Evolutionary conservation across 345 rosid genomes (phyloP).

Genomic region (Euclidium syriacum): DNA sequence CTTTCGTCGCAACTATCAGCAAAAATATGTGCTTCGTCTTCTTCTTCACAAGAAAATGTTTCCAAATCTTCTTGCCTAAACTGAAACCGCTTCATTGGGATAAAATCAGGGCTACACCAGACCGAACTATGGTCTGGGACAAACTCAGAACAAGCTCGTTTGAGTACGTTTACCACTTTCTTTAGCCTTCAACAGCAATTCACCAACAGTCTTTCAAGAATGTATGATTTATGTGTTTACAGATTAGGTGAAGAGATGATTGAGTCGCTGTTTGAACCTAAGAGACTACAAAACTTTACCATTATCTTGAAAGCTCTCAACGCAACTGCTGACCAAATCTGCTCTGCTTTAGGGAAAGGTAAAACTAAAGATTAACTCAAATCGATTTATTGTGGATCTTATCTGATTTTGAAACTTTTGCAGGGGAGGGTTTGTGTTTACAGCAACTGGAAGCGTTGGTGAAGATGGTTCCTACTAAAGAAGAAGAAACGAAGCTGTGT

Average conservation of each 20-base stretch:
- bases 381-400: background rate
- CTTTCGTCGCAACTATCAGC: slow-evolving; percentile 25
- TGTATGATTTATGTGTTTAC: slow-evolving; percentile 14
- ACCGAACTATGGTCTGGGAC: slow-evolving; percentile 90
- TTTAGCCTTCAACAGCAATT: background rate
- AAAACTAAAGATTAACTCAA: background rate
- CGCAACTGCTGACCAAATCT: slow-evolving; percentile 67
- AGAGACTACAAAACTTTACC: slow-evolving; percentile 85
- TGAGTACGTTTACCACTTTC: slow-evolving; percentile 53
- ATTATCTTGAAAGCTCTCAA: slow-evolving; percentile 85
- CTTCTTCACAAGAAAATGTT: slow-evolving; percentile 28
- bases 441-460: slow-evolving; percentile 89
- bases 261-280: slow-evolving; percentile 90
- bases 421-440: slow-evolving; percentile 68
- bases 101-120: slow-evolving; percentile 93
- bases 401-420: background rate
- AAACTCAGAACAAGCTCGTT: slow-evolving; percentile 86
- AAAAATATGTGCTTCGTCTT: slow-evolving; percentile 23
- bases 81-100: slow-evolving; percentile 99
- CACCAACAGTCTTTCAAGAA: background rate
- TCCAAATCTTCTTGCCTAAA: slow-evolving; percentile 56
- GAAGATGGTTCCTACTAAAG: slow-evolving; percentile 89
- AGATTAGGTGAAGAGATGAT: slow-evolving; percentile 99
- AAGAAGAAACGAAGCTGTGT: slow-evolving; percentile 71
- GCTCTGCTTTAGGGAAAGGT: slow-evolving; percentile 77